A percentile compares a stretch with the other conserved stretches of the same genome.
phyloP scores from a whole-genome alignment of 2,329 filamentous ascomycete species.

The Nothophaeocryptopus gaeumannii region DNA sequence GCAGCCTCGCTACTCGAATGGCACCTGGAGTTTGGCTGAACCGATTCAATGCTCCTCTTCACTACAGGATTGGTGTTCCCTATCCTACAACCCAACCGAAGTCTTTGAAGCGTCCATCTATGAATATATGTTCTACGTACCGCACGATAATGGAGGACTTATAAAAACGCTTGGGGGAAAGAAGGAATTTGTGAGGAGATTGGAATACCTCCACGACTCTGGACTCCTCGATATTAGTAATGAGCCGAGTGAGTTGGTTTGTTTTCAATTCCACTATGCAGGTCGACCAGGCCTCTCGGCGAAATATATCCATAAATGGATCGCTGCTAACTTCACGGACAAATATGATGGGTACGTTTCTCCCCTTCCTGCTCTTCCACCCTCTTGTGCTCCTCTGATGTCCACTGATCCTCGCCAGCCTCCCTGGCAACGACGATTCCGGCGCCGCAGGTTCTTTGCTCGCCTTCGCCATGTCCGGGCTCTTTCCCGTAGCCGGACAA shows the following conservation, averaged over 20 bases:
- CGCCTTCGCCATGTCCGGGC: slow-evolving; percentile 23
- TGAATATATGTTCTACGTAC: slow-evolving; percentile 64
- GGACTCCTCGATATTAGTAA: slow-evolving; percentile 44
- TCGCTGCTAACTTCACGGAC: too few species aligned
- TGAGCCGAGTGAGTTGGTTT: slow-evolving; percentile 43
- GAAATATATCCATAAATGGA: slow-evolving; percentile 14
- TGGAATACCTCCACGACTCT: slow-evolving; percentile 42
- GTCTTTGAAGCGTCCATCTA: slow-evolving; percentile 69
- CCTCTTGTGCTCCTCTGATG: too few species aligned
- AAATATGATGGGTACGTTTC: too few species aligned
- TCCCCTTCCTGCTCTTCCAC: too few species aligned
- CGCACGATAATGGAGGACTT: slow-evolving; percentile 40
- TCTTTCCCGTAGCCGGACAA: slow-evolving; percentile 23
- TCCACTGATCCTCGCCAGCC: not conserved
- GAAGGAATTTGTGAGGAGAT: slow-evolving; percentile 36
- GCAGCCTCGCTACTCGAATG: slow-evolving; percentile 64
- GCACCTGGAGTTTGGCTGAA: slow-evolving; percentile 65
- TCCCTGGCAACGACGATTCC: slow-evolving; percentile 23
- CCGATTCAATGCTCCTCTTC: slow-evolving; percentile 45
- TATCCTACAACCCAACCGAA: slow-evolving; percentile 54
- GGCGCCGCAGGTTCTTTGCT: slow-evolving; percentile 22
- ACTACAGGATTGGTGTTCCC: slow-evolving; percentile 22
- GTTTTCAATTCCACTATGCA: slow-evolving; percentile 44
- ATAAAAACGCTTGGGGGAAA: slow-evolving; percentile 40
- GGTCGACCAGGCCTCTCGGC: slow-evolving; percentile 35